These are phyloP conservation scores for Chaetothyriales sp. DNA, from an alignment of 2,329 filamentous ascomycete genomes.

Conservation along the genomic window DNA sequence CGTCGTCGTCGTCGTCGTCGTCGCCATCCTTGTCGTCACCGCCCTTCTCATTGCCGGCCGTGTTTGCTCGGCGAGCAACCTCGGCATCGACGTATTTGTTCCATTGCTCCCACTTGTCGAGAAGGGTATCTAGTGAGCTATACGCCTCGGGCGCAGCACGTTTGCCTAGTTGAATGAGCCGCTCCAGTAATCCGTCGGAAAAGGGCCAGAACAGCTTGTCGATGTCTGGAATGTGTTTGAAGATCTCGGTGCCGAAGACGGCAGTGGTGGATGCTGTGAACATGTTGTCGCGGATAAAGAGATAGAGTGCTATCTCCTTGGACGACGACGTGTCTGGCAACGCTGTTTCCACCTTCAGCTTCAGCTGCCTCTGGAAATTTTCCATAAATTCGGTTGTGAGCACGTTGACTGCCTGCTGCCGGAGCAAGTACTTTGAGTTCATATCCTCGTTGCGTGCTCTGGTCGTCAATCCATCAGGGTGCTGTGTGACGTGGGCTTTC, in stretches of 20 bases:
- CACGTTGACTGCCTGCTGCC: conserved; percentile 5
- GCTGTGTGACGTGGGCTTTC: neutral
- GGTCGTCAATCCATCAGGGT: neutral
- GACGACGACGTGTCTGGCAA: neutral
- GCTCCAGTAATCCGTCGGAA: conserved; percentile 4
- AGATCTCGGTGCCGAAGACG: conserved; percentile 28
- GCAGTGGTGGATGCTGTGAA: conserved; percentile 12
- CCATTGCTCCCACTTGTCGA: conserved; percentile 7
- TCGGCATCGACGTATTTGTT: neutral
- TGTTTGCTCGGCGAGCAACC: neutral
- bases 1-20: conserved; percentile 3
- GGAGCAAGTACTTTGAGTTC: conserved; percentile 6
- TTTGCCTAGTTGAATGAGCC: conserved; percentile 11
- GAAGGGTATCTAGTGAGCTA: conserved; percentile 3
- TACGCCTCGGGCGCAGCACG: conserved; percentile 7
- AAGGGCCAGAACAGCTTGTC: conserved; percentile 26
- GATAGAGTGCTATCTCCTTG: neutral
- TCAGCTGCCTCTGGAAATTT: conserved; percentile 1
- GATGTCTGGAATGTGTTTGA: conserved; percentile 27
- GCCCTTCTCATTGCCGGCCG: neutral
- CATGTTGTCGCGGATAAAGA: conserved; percentile 4
- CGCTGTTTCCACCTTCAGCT: neutral
- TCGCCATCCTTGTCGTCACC: neutral
- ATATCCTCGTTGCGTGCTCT: conserved; percentile 4
- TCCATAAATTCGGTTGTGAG: conserved; percentile 8